A percentile compares a stretch with the other conserved stretches of the same genome.
Conservation (phyloP, 257 asterid genomes). For the Przewalskia tangutica region DNA sequence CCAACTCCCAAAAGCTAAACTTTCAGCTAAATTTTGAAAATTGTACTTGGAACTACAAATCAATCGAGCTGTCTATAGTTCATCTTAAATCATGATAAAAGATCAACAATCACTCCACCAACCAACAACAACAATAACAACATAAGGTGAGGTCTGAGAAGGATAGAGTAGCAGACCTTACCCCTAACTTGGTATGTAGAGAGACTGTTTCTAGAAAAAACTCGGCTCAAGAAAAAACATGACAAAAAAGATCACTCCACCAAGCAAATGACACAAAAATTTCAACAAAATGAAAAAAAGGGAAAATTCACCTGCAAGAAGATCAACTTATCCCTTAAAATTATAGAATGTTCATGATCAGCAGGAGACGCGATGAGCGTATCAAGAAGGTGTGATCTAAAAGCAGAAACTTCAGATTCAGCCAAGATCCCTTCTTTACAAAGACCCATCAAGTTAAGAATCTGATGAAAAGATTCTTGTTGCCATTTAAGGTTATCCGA, state of each 20-base stretch:
- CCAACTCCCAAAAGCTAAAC: background rate
- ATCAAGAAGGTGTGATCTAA: slow-evolving; percentile 61
- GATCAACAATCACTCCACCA: background rate
- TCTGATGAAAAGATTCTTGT: slow-evolving; percentile 92
- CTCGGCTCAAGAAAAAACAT: too few relatives aligned
- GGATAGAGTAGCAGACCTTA: too few relatives aligned
- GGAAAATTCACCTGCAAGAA: slow-evolving; percentile 62
- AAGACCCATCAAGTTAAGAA: slow-evolving; percentile 75
- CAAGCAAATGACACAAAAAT: background rate
- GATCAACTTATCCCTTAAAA: slow-evolving; percentile 75
- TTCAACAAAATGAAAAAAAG: background rate
- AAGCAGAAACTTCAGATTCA: slow-evolving; percentile 73
- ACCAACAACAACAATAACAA: too few relatives aligned
- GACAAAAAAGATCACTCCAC: too few relatives aligned
- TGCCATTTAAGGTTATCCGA: slow-evolving; percentile 92
- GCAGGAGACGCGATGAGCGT: slow-evolving; percentile 50
- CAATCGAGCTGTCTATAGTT: background rate
- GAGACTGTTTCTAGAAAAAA: too few relatives aligned
- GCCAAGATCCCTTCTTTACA: slow-evolving; percentile 67
- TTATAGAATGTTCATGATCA: slow-evolving; percentile 60
- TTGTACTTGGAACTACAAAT: background rate
- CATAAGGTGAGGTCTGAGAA: too few relatives aligned
- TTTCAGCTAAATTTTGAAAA: background rate
- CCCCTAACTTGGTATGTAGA: too few relatives aligned
- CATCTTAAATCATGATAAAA: background rate